Evolutionary conservation across 305 asterid species (phyloP).

Genomic region (Fraxinus dipetala): DNA sequence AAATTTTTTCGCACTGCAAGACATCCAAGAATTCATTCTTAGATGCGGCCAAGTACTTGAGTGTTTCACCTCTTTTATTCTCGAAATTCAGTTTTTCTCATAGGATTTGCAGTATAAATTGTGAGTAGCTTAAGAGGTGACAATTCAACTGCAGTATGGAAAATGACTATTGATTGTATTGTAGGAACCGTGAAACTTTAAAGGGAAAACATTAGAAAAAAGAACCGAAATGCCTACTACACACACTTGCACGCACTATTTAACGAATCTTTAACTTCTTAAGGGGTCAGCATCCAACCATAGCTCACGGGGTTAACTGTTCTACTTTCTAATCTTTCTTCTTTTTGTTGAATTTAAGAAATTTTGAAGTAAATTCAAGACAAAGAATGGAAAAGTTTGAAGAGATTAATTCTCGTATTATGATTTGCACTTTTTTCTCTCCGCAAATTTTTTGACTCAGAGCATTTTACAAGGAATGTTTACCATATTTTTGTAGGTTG

Average conservation of each 20-base stretch:
- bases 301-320: conserved; percentile 1
- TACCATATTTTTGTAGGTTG: conserved; percentile 11
- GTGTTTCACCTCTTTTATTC: neutral
- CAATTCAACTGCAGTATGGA: conserved; percentile 12
- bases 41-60: neutral
- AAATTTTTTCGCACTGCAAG: neutral
- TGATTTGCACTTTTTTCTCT: neutral
- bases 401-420: neutral
- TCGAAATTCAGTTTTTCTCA: neutral
- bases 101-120: neutral
- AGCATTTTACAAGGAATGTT: conserved; percentile 1
- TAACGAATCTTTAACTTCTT: neutral
- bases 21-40: neutral
- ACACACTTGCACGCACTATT: neutral
- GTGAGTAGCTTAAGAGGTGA: neutral
- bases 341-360: neutral
- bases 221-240: neutral
- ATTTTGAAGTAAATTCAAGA: neutral
- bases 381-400: neutral
- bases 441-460: conserved; percentile 1
- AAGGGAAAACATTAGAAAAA: neutral
- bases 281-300: conserved; percentile 8
- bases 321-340: neutral
- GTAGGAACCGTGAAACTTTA: neutral
- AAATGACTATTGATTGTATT: neutral